Base-by-base conservation (phyloP, 2,329 filamentous ascomycete genomes). In the Paecilomyces sp. region DNA sequence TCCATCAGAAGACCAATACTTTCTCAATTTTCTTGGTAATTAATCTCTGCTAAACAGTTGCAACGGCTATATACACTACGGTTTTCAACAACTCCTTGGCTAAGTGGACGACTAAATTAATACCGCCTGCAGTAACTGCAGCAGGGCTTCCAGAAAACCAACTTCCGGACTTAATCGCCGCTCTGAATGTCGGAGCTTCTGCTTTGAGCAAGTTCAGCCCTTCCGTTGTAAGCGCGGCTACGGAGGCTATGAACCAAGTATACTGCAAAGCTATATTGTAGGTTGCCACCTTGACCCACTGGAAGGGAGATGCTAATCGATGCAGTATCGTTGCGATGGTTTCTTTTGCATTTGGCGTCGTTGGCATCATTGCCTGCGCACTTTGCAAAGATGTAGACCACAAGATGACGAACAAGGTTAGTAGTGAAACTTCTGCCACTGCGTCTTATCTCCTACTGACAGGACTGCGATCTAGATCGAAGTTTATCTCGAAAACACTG, bases 41-140 rank as follows among this genome's bases (percentile, higher is more conserved):
- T 59, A 28, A 51, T 15, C 15, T 56, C 25, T 11, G 11, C 54
- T 28, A 28, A 28, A 36, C 56, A 65, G 71, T 80, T 56, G 77
- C 76, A 57, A 73, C 70, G 28, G 70, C 74, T 0, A 70, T 78
- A 28, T 80, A 79, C 63, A 71, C 71, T 12, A 77, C 77, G 3
- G 76, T 80, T 57, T 67, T 76, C 34, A 75, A 70, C 57, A 79
- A 78, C 57, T 69, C 67, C 2, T 66, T 74, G 22, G 63, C 62
- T 8, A 69, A 70, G 12, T 67, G 69, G 56, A 72, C 71, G 6
- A 63, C 62, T 6, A 65, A 65, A 12, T 67, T 74, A 5, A 70
- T 78, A 13, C 72, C 75, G 1, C 51, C 64, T 1, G 76, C 76
- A 0, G 76, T 67, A 12, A 68, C 67, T 1, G 67, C 63, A 0